These are phyloP conservation scores for Hyaloperonospora brassicae DNA, from an alignment of 352 stramenopile species.

Conservation along the genomic window DNA sequence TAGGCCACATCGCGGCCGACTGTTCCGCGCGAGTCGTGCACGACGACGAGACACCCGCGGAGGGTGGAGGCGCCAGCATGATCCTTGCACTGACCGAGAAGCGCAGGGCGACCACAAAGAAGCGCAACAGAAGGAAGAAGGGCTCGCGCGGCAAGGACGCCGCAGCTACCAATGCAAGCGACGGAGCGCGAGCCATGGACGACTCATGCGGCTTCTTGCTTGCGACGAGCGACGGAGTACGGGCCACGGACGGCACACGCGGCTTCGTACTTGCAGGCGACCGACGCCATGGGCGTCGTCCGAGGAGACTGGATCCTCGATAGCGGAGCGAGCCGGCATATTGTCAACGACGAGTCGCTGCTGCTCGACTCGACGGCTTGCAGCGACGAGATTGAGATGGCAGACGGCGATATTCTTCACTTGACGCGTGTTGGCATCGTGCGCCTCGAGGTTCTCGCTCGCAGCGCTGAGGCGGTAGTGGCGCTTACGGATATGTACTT, in stretches of 20 bases:
- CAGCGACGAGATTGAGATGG: not conserved
- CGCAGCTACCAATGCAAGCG: no score
- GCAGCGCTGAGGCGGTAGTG: not conserved
- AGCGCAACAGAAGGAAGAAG: no score
- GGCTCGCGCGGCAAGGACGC: no score
- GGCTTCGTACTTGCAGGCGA: not conserved
- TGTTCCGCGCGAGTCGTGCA: no score
- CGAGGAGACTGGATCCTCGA: not conserved
- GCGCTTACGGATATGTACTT: not conserved
- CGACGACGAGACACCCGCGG: no score
- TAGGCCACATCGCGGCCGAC: no score
- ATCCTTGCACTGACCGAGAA: no score
- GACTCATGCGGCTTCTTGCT: no score
- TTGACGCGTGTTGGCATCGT: not conserved
- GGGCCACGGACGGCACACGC: not conserved
- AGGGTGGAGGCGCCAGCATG: no score
- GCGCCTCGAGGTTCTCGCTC: not conserved
- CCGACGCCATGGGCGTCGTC: not conserved
- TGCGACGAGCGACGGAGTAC: no score
- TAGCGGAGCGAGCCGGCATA: not conserved
- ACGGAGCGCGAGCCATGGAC: no score
- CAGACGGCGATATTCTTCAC: not conserved
- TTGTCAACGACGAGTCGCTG: not conserved
- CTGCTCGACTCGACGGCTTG: not conserved
- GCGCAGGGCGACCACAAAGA: no score